phyloP scores from a whole-genome alignment of 2,329 filamentous ascomycete genomes.

The Penicillium freii region DNA sequence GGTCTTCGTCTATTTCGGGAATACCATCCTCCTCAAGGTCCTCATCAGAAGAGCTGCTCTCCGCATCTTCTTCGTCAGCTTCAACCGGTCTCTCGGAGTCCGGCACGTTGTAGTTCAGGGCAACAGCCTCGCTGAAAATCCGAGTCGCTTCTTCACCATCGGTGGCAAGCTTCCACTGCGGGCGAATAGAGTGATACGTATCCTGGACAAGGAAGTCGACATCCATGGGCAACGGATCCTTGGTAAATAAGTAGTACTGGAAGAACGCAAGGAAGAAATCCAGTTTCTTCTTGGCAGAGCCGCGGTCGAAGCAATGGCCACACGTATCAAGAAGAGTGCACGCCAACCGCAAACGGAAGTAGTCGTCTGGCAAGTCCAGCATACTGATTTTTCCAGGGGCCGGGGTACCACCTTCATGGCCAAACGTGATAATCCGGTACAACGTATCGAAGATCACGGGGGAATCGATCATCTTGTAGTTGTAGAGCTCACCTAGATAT shows the following conservation, averaged over 20 bases:
- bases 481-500: slow-evolving; percentile 94
- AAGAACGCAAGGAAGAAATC: slow-evolving; percentile 97
- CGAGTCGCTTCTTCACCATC: slow-evolving; percentile 79
- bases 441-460: slow-evolving; percentile 92
- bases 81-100: slow-evolving; percentile 69
- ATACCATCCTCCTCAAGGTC: slow-evolving; percentile 62
- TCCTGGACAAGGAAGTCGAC: slow-evolving; percentile 96
- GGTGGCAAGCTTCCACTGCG: slow-evolving; percentile 85
- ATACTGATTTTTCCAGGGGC: slow-evolving; percentile 72
- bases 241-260: slow-evolving; percentile 88
- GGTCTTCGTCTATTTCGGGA: slow-evolving; percentile 56
- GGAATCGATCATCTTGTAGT: slow-evolving; percentile 95
- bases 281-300: slow-evolving; percentile 90
- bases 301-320: slow-evolving; percentile 92
- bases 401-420: slow-evolving; percentile 78
- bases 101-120: slow-evolving; percentile 80
- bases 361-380: slow-evolving; percentile 88
- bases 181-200: slow-evolving; percentile 77
- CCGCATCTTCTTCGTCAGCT: slow-evolving; percentile 72
- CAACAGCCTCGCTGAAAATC: slow-evolving; percentile 81
- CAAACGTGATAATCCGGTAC: slow-evolving; percentile 92
- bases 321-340: slow-evolving; percentile 91
- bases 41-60: slow-evolving; percentile 72
- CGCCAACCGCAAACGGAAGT: slow-evolving; percentile 88
- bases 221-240: slow-evolving; percentile 89